Evolutionary conservation across 2,329 filamentous ascomycete species (phyloP), one percentile per base, ranked within the genome.

Genomic region (Fusarium lateritium): DNA sequence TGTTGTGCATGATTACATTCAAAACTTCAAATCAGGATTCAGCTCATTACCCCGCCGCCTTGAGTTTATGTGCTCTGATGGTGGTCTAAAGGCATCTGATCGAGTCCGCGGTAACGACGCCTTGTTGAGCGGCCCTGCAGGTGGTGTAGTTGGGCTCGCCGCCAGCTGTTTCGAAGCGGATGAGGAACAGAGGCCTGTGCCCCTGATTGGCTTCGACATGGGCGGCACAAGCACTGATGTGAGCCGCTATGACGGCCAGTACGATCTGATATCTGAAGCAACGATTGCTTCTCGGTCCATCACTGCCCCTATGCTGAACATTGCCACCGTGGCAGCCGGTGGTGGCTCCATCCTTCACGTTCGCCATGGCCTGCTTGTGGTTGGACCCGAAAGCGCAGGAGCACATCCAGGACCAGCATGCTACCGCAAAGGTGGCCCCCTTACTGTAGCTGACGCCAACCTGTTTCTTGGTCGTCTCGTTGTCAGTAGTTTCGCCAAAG

Each of bases 171-270:
- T 90, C 77, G 89, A 92, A 63, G 81, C 85, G 0, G 78, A 85
- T n/a, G 90, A 89, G 31, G 87, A 87, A 67, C 24, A 26, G 24
- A 26, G 24, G 24, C 24, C 6, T 26, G 24, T 26, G 90, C 83
- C 0, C 89, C 90, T 0, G 85, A 56, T 60, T 36, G 50, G 51
- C 5, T 60, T 60, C 14, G 56, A 77, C 36, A 76, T 79, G 78
- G 91, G 91, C 14, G 91, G 91, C 7, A 93, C 91, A 10, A 90
- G 87, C 54, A 93, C 91, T 3, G 91, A 93, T 74, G 89, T 93
- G 15, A 91, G 87, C 39, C 81, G 91, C 43, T 93, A 90, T 70
- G 88, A 88, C 13, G 91, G 91, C 14, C 83, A 87, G 56, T 91
- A 92, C 70, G 91, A 93, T 63, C 89, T 93, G 70, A 88, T 92